Base-by-base conservation (phyloP, 1,139 yeast species). In the Pichia kudriavzevii region DNA sequence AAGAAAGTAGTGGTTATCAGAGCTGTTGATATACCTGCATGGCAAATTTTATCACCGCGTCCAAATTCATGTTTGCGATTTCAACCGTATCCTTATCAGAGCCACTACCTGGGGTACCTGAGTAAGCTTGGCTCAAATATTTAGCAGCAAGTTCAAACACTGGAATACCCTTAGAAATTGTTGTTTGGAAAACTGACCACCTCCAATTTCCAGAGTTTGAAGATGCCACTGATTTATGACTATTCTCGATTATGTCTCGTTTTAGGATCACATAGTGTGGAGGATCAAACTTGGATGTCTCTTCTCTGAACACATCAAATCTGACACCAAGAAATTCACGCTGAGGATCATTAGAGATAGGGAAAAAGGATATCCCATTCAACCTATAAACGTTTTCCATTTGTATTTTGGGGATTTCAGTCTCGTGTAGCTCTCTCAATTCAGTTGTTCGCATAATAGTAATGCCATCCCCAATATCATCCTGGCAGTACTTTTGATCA, bases 331-430 rank as follows among this genome's bases (percentile, higher is more conserved):
- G 25, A 26, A 58, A 58, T 34, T 32, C 46, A 36, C 44, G 56
- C 9, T 40, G 32, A 4, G 17, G 8, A 9, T 39, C 46, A 7
- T 31, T 33, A 1, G 43, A 30, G 2, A 67, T 57, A 0, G 72
- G 72, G 40, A 69, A 69, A 3, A 60, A 58, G 1, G 72, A 67
- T 3, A 66, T 55, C 1, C 73, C 73, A 40, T 63, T 61, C 47
- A 67, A 43, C 41, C 72, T 49, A 32, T 58, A 63, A 7, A 59
- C 46, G 40, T 66, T 66, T 43, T 67, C 72, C 14, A 58, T 15
- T 15, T 52, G 44, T 8, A 65, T 55, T 20, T 53, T 48, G 3
- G 31, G 18, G 13, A 33, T 21, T 8, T 28, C 15, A 2, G 9
- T 12, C 6, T 22, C 23, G 5, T 38, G 22, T 9, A 36, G 13